Conservation (phyloP, 805 yeast genomes). For the Zygosaccharomyces lentus region DNA sequence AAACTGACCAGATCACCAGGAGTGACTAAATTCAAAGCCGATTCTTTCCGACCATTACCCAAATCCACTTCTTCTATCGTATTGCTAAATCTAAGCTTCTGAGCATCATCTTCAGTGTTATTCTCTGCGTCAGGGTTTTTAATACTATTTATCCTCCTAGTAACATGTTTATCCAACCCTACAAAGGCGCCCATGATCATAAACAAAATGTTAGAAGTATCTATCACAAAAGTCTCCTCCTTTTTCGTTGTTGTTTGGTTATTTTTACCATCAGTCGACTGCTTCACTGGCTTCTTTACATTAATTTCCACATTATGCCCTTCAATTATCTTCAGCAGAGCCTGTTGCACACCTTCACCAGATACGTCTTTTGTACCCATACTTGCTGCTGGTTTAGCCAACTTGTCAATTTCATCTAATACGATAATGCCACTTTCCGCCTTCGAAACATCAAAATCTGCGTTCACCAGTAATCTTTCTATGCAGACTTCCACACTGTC, state of each 20-base stretch:
- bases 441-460: constrained; percentile 48
- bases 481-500: constrained; percentile 59
- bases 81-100: constrained; percentile 23
- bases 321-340: constrained; percentile 52
- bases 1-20: constrained; percentile 48
- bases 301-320: constrained; percentile 50
- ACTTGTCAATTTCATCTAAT: constrained; percentile 55
- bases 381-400: constrained; percentile 46
- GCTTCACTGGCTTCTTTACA: constrained; percentile 41
- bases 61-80: constrained; percentile 37
- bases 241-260: constrained; percentile 35
- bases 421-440: constrained; percentile 58
- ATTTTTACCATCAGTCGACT: constrained; percentile 21
- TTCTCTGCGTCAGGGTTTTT: constrained; percentile 19
- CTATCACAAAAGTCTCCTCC: constrained; percentile 45
- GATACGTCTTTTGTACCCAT: constrained; percentile 54
- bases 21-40: constrained; percentile 44
- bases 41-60: constrained; percentile 36
- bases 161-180: constrained; percentile 49
- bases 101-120: constrained; percentile 10
- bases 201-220: constrained; percentile 53
- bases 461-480: constrained; percentile 46
- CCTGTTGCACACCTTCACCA: constrained; percentile 65
- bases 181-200: constrained; percentile 61
- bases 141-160: constrained; percentile 36